phyloP scores from a whole-genome alignment of 164 flowering plant genomes.

The Magnolia changhungtana region DNA sequence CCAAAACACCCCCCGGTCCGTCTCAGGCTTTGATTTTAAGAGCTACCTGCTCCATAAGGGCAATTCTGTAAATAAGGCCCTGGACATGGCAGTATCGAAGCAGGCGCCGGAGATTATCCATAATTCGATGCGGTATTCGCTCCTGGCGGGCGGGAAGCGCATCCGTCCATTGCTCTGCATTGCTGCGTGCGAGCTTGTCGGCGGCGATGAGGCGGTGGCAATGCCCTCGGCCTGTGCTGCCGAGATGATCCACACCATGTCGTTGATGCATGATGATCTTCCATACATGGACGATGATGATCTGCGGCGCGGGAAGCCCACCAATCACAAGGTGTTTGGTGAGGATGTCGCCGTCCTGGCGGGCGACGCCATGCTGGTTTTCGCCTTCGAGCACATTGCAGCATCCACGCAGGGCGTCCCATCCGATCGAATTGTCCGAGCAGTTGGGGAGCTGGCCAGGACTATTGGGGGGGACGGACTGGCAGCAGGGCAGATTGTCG shows the following conservation, averaged over 20 bases:
- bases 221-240: slow-evolving; percentile 74
- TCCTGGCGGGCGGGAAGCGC: slow-evolving; percentile 70
- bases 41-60: slow-evolving; percentile 42
- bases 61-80: slow-evolving; percentile 43
- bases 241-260: slow-evolving; percentile 84
- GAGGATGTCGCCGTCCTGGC: slow-evolving; percentile 67
- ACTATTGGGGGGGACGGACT: slow-evolving; percentile 56
- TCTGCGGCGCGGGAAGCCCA: slow-evolving; percentile 67
- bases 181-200: slow-evolving; percentile 75
- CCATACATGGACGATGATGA: slow-evolving; percentile 78
- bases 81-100: slow-evolving; percentile 43
- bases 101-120: slow-evolving; percentile 52
- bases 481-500: slow-evolving; percentile 54
- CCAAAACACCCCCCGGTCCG: neutral
- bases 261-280: slow-evolving; percentile 68
- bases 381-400: slow-evolving; percentile 59
- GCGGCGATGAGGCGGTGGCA: slow-evolving; percentile 42
- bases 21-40: slow-evolving; percentile 42
- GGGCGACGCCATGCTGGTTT: slow-evolving; percentile 63
- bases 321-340: slow-evolving; percentile 66
- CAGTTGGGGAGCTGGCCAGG: slow-evolving; percentile 47
- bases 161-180: slow-evolving; percentile 61
- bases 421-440: slow-evolving; percentile 34
- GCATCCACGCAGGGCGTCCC: slow-evolving; percentile 33
- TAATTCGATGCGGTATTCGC: slow-evolving; percentile 69